Conservation (phyloP, 2,329 filamentous ascomycete genomes). For the Calonectria multiphialidica region DNA sequence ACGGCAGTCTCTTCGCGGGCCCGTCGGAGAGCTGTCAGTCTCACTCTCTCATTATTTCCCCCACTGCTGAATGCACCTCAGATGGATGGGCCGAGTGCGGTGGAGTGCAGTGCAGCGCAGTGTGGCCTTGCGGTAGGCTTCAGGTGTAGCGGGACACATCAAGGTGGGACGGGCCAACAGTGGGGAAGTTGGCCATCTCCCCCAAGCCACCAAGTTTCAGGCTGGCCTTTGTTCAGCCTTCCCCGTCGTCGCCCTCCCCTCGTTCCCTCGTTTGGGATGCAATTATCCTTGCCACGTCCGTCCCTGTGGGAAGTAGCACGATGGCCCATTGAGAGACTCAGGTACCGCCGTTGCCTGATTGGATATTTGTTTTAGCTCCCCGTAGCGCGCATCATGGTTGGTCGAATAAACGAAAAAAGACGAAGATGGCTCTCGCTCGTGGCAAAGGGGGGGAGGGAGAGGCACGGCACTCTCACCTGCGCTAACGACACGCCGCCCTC, state of each 20-base stretch:
- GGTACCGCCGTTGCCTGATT: not conserved
- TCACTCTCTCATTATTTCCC: not conserved
- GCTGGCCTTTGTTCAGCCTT: not conserved
- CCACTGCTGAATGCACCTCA: not conserved
- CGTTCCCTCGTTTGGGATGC: too few relatives aligned
- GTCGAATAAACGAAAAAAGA: not conserved
- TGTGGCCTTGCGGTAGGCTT: slow-evolving; percentile 5
- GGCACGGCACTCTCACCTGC: not conserved
- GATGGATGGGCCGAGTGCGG: not conserved
- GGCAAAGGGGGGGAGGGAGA: not conserved
- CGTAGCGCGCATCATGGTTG: not conserved
- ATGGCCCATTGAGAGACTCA: not conserved
- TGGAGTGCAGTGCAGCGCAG: not conserved
- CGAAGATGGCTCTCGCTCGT: not conserved
- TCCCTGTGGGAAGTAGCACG: too few relatives aligned
- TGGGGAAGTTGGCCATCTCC: not conserved
- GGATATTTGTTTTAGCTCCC: slow-evolving; percentile 18
- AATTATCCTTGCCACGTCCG: too few relatives aligned
- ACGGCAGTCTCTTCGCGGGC: not conserved
- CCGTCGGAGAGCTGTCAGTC: not conserved
- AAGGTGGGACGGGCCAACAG: not conserved
- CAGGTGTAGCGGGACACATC: slow-evolving; percentile 10
- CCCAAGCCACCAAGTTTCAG: slow-evolving; percentile 17
- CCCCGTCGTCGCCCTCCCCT: not conserved
- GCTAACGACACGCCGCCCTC: slow-evolving; percentile 1